phyloP scores from a whole-genome alignment of 2,329 filamentous ascomycete species.

The Drechslerella coelobrocha region DNA sequence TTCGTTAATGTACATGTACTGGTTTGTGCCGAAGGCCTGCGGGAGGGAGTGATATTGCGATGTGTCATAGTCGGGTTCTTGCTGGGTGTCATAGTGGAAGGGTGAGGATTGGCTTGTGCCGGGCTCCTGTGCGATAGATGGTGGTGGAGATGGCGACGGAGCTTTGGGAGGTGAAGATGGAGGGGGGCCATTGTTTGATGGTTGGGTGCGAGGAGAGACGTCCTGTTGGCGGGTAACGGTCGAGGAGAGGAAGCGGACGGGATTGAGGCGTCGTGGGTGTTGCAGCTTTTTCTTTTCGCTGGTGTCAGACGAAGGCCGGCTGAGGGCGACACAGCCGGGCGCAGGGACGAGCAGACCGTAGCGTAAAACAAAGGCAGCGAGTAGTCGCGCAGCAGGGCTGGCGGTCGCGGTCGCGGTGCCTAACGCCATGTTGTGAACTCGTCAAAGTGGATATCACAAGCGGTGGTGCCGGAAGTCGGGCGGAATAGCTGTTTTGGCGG shows the following conservation, averaged over 20 bases:
- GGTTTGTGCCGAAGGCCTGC: slow-evolving; percentile 88
- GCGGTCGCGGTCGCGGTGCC: slow-evolving; percentile 30
- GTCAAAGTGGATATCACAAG: background rate
- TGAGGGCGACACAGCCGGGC: slow-evolving; percentile 36
- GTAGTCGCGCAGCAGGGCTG: slow-evolving; percentile 26
- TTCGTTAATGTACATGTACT: slow-evolving; percentile 93
- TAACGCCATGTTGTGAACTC: slow-evolving; percentile 18
- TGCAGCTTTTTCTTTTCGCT: background rate
- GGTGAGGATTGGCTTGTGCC: background rate
- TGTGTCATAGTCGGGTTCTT: slow-evolving; percentile 45
- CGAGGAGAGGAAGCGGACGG: slow-evolving; percentile 17
- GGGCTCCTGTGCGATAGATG: background rate
- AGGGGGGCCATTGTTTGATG: background rate
- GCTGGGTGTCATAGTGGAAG: slow-evolving; percentile 40
- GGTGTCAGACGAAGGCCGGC: background rate
- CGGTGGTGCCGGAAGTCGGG: background rate
- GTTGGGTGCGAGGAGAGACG: background rate
- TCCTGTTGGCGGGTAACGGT: slow-evolving; percentile 5
- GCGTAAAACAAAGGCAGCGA: slow-evolving; percentile 40
- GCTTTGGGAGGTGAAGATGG: background rate
- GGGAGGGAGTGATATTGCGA: slow-evolving; percentile 63
- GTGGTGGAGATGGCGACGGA: background rate
- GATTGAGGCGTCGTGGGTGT: background rate
- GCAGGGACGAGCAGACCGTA: slow-evolving; percentile 45
- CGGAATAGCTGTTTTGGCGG: background rate